Conservation (phyloP, 1,139 yeast species). For the Petasospora fabianii region DNA sequence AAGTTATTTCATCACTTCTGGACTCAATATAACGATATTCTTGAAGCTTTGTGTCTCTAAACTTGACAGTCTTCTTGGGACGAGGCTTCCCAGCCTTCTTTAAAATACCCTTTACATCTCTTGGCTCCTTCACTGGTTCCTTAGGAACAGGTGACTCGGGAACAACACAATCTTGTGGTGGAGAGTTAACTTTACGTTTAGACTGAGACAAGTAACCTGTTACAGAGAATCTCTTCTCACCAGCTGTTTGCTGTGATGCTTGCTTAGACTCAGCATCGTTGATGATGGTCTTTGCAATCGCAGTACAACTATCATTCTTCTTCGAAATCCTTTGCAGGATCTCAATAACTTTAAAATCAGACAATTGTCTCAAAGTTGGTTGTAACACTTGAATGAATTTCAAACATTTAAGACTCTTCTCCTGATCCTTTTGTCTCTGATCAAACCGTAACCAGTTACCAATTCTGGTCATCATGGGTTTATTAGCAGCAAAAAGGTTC, state of each 20-base stretch:
- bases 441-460: slow-evolving; percentile 12
- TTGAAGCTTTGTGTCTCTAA: slow-evolving; percentile 5
- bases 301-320: neutral
- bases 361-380: slow-evolving; percentile 3
- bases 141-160: neutral
- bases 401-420: neutral
- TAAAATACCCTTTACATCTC: slow-evolving; percentile 9
- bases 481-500: neutral
- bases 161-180: neutral
- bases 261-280: slow-evolving; percentile 2
- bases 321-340: slow-evolving; percentile 3
- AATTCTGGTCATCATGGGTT: slow-evolving; percentile 4
- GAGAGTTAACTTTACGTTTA: neutral
- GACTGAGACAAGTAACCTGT: neutral
- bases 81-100: neutral
- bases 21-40: slow-evolving; percentile 1
- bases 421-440: slow-evolving; percentile 5
- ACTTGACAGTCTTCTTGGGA: slow-evolving; percentile 7
- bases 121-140: neutral
- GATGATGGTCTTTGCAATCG: neutral
- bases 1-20: neutral
- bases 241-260: neutral
- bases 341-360: slow-evolving; percentile 3
- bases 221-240: slow-evolving; percentile 4
- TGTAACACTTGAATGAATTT: slow-evolving; percentile 1